phyloP scores from a whole-genome alignment of 441 rosid species.

The Erodium trifolium region DNA sequence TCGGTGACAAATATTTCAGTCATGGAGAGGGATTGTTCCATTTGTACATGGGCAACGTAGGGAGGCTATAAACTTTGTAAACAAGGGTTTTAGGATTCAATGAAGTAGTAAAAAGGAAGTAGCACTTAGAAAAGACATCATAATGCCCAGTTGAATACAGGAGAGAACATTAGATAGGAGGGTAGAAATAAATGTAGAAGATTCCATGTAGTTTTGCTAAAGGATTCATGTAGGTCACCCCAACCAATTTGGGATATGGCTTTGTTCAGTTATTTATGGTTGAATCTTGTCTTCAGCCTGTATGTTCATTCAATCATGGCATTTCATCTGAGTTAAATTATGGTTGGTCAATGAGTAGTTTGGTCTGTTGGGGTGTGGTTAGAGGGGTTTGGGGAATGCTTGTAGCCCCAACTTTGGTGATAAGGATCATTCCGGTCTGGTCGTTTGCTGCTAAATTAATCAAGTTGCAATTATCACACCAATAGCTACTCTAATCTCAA shows the following conservation, averaged over 20 bases:
- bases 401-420: background rate
- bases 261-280: background rate
- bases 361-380: background rate
- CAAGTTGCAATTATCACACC: background rate
- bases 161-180: background rate
- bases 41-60: background rate
- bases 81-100: background rate
- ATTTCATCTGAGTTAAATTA: conserved; percentile 11
- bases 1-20: background rate
- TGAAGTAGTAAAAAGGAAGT: background rate
- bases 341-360: background rate
- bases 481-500: background rate
- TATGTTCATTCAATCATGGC: background rate
- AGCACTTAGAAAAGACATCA: background rate
- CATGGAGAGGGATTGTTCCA: background rate
- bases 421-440: background rate
- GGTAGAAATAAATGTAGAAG: background rate
- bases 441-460: background rate
- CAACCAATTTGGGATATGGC: too few relatives aligned
- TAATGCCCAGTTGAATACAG: too few relatives aligned
- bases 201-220: background rate
- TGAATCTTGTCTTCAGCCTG: background rate
- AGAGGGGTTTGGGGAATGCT: background rate
- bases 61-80: background rate
- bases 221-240: background rate